A percentile compares a stretch with the other conserved stretches of the same genome.
phyloP scores from a whole-genome alignment of 2,329 filamentous ascomycete genomes.

The Xylariaceae sp. region DNA sequence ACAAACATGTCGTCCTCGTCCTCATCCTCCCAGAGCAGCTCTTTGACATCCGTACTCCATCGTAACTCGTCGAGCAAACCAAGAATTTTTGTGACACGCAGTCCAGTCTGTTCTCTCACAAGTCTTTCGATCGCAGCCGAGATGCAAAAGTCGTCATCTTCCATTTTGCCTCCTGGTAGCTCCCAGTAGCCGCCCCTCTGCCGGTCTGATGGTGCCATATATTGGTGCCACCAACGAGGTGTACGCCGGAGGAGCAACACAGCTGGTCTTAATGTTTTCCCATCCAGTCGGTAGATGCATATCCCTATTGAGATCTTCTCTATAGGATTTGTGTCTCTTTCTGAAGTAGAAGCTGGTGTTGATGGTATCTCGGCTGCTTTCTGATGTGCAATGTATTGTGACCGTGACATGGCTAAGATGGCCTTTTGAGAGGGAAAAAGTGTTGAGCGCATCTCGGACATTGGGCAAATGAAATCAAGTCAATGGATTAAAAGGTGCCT shows the following conservation, averaged over 20 bases:
- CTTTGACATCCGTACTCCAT: constrained; percentile 15
- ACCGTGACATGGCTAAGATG: constrained; percentile 30
- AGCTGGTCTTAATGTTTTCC: constrained; percentile 20
- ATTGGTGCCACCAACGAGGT: constrained; percentile 5
- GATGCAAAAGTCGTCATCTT: constrained; percentile 27
- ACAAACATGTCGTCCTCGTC: not conserved
- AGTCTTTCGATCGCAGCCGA: constrained; percentile 26
- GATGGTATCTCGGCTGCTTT: constrained; percentile 1
- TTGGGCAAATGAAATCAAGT: constrained; percentile 7
- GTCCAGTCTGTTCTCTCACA: constrained; percentile 24
- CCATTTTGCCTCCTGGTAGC: constrained; percentile 26
- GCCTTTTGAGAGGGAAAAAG: constrained; percentile 25
- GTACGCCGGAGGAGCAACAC: constrained; percentile 25
- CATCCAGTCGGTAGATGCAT: constrained; percentile 28
- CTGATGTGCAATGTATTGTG: constrained; percentile 23
- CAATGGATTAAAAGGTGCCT: too few relatives aligned
- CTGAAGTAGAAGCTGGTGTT: not conserved
- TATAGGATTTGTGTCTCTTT: constrained; percentile 4
- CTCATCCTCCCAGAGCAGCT: constrained; percentile 20
- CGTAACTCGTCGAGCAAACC: constrained; percentile 22
- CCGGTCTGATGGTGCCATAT: not conserved
- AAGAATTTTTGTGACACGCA: constrained; percentile 23
- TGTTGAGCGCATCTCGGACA: constrained; percentile 12
- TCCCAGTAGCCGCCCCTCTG: constrained; percentile 18
- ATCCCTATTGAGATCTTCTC: constrained; percentile 24